phyloP scores from a whole-genome alignment of 495 filamentous ascomycete species.

The Clohesyomyces aquaticus region DNA sequence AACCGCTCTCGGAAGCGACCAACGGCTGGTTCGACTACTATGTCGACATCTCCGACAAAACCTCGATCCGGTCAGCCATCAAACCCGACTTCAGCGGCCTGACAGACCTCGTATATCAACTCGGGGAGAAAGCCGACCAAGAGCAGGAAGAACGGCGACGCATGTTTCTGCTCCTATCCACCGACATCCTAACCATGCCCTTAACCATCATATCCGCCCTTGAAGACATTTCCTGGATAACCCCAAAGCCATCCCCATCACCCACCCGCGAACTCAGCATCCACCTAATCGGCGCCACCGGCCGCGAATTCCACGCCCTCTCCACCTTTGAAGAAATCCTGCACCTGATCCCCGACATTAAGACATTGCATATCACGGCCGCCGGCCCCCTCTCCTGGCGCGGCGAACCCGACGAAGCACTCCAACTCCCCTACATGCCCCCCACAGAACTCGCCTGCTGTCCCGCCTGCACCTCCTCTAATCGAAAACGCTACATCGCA shows the following conservation, averaged over 20 bases:
- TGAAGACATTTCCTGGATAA: constrained; percentile 12
- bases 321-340: constrained; percentile 25
- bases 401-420: background rate
- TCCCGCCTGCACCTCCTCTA: constrained; percentile 4
- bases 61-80: constrained; percentile 7
- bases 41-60: constrained; percentile 21
- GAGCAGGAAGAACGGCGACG: constrained; percentile 19
- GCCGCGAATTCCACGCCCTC: constrained; percentile 15
- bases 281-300: constrained; percentile 21
- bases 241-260: too few relatives aligned
- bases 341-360: constrained; percentile 20
- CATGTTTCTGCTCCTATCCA: constrained; percentile 19
- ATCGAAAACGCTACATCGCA: constrained; percentile 14
- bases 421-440: background rate
- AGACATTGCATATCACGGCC: constrained; percentile 13
- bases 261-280: constrained; percentile 14
- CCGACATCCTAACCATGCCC: constrained; percentile 29
- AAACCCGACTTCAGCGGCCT: constrained; percentile 17
- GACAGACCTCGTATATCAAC: background rate
- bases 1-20: constrained; percentile 5
- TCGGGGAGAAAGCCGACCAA: constrained; percentile 3
- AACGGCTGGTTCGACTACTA: constrained; percentile 24
- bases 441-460: constrained; percentile 17
- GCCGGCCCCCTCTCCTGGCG: constrained; percentile 1
- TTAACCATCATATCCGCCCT: constrained; percentile 25